phyloP scores from a whole-genome alignment of 108 stramenopile species.

The Cyclotella kingstonii region DNA sequence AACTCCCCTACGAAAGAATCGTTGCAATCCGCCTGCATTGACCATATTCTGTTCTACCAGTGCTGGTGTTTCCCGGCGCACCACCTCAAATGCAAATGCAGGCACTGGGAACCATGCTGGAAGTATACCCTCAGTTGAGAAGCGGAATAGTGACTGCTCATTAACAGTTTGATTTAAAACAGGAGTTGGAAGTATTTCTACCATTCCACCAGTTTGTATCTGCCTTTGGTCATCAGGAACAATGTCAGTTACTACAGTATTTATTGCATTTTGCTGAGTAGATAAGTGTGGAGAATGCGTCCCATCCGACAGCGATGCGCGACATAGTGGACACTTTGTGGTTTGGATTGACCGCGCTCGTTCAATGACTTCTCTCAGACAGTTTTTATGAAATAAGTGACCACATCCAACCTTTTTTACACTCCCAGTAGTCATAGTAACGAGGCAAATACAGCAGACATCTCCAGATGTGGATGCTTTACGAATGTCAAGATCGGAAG shows the following conservation, averaged over 20 bases:
- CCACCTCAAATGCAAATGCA: constrained; percentile 79
- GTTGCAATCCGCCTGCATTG: constrained; percentile 19
- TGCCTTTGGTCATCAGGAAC: not conserved
- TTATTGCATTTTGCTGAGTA: not conserved
- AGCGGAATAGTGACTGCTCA: constrained; percentile 69
- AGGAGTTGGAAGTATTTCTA: no score
- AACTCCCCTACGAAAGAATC: constrained; percentile 36
- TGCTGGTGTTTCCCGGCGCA: constrained; percentile 51
- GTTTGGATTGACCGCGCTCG: constrained; percentile 59
- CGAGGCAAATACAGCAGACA: constrained; percentile 81
- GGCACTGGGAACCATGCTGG: constrained; percentile 78
- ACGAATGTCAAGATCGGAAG: constrained; percentile 60
- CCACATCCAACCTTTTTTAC: constrained; percentile 78
- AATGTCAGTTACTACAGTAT: not conserved
- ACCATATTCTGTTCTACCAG: constrained; percentile 24
- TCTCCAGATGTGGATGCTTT: constrained; percentile 67
- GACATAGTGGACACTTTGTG: constrained; percentile 74
- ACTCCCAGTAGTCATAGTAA: constrained; percentile 55
- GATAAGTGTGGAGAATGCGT: constrained; percentile 1
- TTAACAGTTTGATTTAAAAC: constrained; percentile 23
- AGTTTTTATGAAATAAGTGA: constrained; percentile 73
- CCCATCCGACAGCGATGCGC: constrained; percentile 56
- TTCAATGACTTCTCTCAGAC: constrained; percentile 79
- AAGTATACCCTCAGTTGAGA: constrained; percentile 77
- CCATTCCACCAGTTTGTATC: not conserved